Conservation (phyloP, 352 stramenopile species). For the Phytophthora foliorum region DNA sequence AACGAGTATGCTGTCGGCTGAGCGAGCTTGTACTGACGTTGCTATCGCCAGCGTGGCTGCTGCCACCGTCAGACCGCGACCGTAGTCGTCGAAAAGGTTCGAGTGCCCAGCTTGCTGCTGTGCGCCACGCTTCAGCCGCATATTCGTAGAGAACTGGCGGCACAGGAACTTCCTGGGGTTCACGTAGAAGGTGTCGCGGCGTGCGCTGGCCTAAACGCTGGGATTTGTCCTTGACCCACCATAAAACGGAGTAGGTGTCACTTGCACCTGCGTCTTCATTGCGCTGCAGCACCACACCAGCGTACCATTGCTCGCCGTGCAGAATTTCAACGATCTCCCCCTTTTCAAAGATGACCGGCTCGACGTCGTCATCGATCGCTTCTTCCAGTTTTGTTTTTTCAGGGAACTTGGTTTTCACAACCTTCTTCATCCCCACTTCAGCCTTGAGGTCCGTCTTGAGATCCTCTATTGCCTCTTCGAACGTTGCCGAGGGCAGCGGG, state of each 20-base stretch:
- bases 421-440: constrained; percentile 3
- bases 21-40: constrained; percentile 1
- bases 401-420: not conserved
- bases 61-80: constrained; percentile 36
- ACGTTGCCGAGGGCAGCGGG: constrained; percentile 24
- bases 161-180: constrained; percentile 42
- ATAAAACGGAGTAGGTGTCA: constrained; percentile 80
- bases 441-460: not conserved
- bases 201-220: constrained; percentile 75
- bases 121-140: constrained; percentile 60
- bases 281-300: constrained; percentile 68
- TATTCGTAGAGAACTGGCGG: constrained; percentile 59
- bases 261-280: constrained; percentile 51
- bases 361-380: not conserved
- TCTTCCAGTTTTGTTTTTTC: constrained; percentile 3
- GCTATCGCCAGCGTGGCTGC: constrained; percentile 5
- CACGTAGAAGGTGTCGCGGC: constrained; percentile 58
- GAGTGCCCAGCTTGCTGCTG: constrained; percentile 54
- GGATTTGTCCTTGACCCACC: constrained; percentile 86
- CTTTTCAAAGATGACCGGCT: constrained; percentile 48
- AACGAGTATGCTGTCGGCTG: constrained; percentile 12
- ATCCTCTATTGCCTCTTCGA: constrained; percentile 13
- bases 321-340: constrained; percentile 75
- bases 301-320: constrained; percentile 67
- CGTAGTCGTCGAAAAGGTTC: constrained; percentile 52